Evolutionary conservation across 108 stramenopile species (phyloP).

Genomic region (Schizochytrium sp.): DNA sequence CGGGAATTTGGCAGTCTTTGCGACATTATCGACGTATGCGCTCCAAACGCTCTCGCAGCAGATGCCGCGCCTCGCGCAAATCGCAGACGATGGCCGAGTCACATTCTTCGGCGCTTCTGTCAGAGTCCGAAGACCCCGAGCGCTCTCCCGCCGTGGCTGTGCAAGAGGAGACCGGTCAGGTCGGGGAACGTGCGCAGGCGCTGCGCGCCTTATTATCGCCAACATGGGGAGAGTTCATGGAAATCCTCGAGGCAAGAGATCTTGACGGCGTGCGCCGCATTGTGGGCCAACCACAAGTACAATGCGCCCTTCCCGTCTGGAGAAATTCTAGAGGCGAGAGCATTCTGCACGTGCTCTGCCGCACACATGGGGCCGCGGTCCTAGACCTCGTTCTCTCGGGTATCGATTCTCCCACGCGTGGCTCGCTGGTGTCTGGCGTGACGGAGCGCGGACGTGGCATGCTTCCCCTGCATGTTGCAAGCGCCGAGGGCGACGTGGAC

Average conservation of each 20-base stretch:
- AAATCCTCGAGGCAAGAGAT: background rate
- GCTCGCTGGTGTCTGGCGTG: background rate
- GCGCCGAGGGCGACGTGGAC: background rate
- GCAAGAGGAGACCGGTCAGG: background rate
- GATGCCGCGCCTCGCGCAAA: too few species aligned
- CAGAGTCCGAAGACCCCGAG: too few species aligned
- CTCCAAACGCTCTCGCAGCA: too few species aligned
- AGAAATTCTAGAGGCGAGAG: background rate
- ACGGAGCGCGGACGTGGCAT: conserved; percentile 1
- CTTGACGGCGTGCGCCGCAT: background rate
- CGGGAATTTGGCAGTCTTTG: too few species aligned
- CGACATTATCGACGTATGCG: too few species aligned
- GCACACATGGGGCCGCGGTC: background rate
- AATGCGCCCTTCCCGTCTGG: background rate
- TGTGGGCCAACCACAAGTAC: background rate
- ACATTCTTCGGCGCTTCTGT: too few species aligned
- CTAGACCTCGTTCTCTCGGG: background rate
- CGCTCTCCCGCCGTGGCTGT: too few species aligned
- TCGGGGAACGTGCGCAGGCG: background rate
- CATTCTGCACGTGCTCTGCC: conserved; percentile 12
- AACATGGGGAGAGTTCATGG: background rate
- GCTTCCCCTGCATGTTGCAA: background rate
- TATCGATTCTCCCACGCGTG: background rate
- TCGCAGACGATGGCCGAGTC: too few species aligned
- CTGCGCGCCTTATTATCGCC: background rate